Evolutionary conservation across 768 basidiomycete genomes (phyloP).

Genomic region (Lyophyllum shimeji): DNA sequence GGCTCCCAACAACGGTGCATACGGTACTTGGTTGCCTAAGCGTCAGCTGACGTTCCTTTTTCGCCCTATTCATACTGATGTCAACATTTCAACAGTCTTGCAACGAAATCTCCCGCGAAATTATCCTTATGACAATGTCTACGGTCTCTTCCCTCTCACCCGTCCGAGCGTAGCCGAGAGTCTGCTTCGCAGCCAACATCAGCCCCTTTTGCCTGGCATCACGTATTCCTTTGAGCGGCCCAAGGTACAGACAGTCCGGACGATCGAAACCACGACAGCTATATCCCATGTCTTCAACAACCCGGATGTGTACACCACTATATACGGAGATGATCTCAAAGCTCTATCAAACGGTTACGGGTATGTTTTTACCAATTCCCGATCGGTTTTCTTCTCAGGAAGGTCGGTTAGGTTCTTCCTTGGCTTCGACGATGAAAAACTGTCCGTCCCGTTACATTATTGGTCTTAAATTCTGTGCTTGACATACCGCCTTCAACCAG

Average conservation of each 20-base stretch:
- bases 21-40: conserved; percentile 19
- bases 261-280: conserved; percentile 12
- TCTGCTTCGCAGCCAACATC: background rate
- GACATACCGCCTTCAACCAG: conserved; percentile 2
- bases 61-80: background rate
- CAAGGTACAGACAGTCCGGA: conserved; percentile 4
- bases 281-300: conserved; percentile 21
- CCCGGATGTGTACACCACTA: conserved; percentile 11
- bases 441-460: conserved; percentile 7
- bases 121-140: conserved; percentile 22
- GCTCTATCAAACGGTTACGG: conserved; percentile 21
- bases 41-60: conserved; percentile 8
- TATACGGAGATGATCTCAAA: conserved; percentile 14
- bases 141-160: conserved; percentile 22
- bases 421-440: conserved; percentile 17
- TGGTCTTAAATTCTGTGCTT: background rate
- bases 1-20: conserved; percentile 17
- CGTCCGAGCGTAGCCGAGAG: conserved; percentile 5
- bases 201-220: background rate
- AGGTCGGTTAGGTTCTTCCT: conserved; percentile 15
- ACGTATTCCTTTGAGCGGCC: conserved; percentile 13
- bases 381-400: background rate
- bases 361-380: conserved; percentile 2
- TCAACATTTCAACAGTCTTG: conserved; percentile 18
- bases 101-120: conserved; percentile 21